phyloP scores from a whole-genome alignment of 306 rosid species.

The Sicyos edulis region DNA sequence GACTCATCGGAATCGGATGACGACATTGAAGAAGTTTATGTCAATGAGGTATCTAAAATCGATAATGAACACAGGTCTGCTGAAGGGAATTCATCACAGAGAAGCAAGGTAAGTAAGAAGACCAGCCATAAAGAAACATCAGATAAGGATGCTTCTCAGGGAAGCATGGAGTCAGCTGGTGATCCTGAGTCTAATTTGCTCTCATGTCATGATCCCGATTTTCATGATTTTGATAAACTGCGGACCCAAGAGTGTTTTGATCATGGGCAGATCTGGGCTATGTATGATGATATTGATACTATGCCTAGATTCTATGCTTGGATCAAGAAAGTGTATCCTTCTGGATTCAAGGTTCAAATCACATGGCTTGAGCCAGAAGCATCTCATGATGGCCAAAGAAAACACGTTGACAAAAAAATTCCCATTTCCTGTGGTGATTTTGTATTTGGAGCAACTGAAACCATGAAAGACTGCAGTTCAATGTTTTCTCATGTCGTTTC shows the following conservation, averaged over 20 bases:
- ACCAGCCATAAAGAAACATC: slow-evolving; percentile 26
- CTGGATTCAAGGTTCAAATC: slow-evolving; percentile 60
- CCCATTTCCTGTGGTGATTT: slow-evolving; percentile 77
- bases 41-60: slow-evolving; percentile 32
- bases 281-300: slow-evolving; percentile 56
- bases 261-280: slow-evolving; percentile 82
- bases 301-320: slow-evolving; percentile 88
- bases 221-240: slow-evolving; percentile 58
- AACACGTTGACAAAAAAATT: slow-evolving; percentile 36
- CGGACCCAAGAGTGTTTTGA: slow-evolving; percentile 46
- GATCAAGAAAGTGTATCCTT: slow-evolving; percentile 47
- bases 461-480: slow-evolving; percentile 21
- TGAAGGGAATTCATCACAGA: slow-evolving; percentile 31
- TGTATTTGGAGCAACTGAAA: slow-evolving; percentile 32
- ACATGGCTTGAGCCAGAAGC: slow-evolving; percentile 76
- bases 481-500: slow-evolving; percentile 70
- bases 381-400: slow-evolving; percentile 32
- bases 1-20: slow-evolving; percentile 17
- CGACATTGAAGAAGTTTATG: slow-evolving; percentile 24
- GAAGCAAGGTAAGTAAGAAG: slow-evolving; percentile 27
- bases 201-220: slow-evolving; percentile 57
- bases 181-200: slow-evolving; percentile 18
- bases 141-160: slow-evolving; percentile 19
- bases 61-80: slow-evolving; percentile 17
- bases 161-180: slow-evolving; percentile 28